Conservation (phyloP, 495 filamentous ascomycete species). For the Aspergillus biplanus region DNA sequence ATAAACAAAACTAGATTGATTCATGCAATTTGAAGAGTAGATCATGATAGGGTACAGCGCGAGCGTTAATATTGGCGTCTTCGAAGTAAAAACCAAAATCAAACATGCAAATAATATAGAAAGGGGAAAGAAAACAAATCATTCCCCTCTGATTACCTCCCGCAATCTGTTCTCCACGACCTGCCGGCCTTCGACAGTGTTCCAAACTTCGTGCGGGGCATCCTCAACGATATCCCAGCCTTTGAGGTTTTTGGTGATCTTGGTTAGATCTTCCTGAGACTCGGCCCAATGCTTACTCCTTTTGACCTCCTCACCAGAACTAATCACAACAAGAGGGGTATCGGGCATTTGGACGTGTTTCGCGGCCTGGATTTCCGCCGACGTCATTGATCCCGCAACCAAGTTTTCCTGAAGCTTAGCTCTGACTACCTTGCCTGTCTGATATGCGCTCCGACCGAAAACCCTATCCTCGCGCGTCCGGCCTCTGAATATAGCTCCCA, state of each 20-base stretch:
- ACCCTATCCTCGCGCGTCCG: constrained; percentile 82
- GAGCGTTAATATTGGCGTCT: not conserved
- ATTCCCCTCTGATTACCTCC: constrained; percentile 54
- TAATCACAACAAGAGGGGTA: constrained; percentile 79
- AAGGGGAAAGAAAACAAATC: not conserved
- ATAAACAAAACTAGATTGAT: not conserved
- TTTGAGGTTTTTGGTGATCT: constrained; percentile 72
- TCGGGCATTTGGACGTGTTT: constrained; percentile 73
- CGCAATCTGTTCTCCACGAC: constrained; percentile 71
- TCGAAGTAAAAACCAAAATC: not conserved
- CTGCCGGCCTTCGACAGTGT: constrained; percentile 63
- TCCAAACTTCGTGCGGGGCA: constrained; percentile 89
- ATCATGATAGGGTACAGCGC: not conserved
- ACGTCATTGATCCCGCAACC: constrained; percentile 79
- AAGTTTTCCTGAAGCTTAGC: constrained; percentile 91
- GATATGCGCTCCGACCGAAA: constrained; percentile 75
- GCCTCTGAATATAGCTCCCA: constrained; percentile 76
- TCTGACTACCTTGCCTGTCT: constrained; percentile 79
- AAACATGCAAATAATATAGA: not conserved
- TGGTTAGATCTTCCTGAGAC: constrained; percentile 81
- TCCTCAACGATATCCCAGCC: constrained; percentile 85
- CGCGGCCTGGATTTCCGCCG: constrained; percentile 76
- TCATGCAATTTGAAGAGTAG: not conserved
- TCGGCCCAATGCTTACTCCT: constrained; percentile 71
- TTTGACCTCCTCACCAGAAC: constrained; percentile 65